Evolutionary conservation across 2,329 filamentous ascomycete species (phyloP), one percentile per base, ranked within the genome.

Genomic region (Pseudogymnoascus sp.): DNA sequence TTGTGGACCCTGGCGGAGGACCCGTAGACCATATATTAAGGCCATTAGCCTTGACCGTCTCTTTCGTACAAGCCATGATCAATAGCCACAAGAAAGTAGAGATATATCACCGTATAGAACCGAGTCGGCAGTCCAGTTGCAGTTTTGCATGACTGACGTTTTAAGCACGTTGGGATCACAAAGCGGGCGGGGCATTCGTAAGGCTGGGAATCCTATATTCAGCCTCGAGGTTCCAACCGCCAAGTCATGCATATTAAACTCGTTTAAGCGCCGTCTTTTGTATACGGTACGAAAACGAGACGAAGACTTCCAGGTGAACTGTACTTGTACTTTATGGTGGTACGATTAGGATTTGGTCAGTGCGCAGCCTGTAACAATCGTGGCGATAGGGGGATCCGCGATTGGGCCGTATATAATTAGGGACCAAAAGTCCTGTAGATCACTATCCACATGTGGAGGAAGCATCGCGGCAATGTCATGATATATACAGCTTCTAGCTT

Each of bases 41-140:
- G 56, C 65, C 65, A 37, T 60, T 63, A 3, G 41, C 22, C 61
- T 67, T 64, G 24, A 67, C 43, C 22, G 64, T 64, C 28, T 65
- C 64, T 65, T 65, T 66, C 14, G 65, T 66, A 50, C 60, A 65
- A 63, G 60, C 11, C 64, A 65, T 66, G 31, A 12, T 61, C 33
- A 38, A 56, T 11, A 35, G 11, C 16, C 5, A 56, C 50, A 12
- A 35, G 26, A 19, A 12, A 33, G 16, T 19, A 19, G 11, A 22
- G n/a, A 56, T 33, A 22, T 33, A 35, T 56, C 50, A 33, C 28
- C 35, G 28, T 7, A 35, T 33, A 19, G 28, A n/a, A 35, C 50
- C 10, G 10, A 56, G 50, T 33, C 11, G 28, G 2, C 50, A 33
- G 50, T 19, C 16, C 50, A 33, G 16, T 14, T 19, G 28, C 50